A percentile compares a stretch with the other conserved stretches of the same genome.
Conservation (phyloP, 257 asterid genomes). For the Primulina eburnea region DNA sequence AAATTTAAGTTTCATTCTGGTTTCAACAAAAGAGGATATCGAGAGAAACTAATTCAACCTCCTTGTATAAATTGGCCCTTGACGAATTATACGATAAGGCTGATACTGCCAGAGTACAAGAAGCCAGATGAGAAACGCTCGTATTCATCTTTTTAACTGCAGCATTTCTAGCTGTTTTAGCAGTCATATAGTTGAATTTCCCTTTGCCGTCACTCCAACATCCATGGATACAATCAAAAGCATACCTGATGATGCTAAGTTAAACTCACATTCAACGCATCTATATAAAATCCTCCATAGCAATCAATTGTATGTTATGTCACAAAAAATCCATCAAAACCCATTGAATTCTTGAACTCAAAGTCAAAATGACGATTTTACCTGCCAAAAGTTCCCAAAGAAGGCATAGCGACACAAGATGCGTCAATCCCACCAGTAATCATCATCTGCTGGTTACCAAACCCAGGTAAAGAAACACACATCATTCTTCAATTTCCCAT, state of each 20-base stretch:
- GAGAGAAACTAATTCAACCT: slow-evolving; percentile 48
- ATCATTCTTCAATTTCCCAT: slow-evolving; percentile 35
- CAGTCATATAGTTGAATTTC: slow-evolving; percentile 36
- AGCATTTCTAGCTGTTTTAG: slow-evolving; percentile 41
- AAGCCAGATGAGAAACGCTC: slow-evolving; percentile 62
- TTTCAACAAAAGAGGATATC: slow-evolving; percentile 13
- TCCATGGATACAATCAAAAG: slow-evolving; percentile 54
- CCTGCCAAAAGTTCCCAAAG: slow-evolving; percentile 50
- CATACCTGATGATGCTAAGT: slow-evolving; percentile 67
- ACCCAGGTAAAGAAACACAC: slow-evolving; percentile 45
- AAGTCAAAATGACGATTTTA: slow-evolving; percentile 26
- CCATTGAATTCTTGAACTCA: slow-evolving; percentile 16
- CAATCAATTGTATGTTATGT: slow-evolving; percentile 18
- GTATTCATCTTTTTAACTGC: slow-evolving; percentile 50
- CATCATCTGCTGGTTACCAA: slow-evolving; percentile 36
- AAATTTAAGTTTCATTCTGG: neutral
- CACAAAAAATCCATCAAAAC: slow-evolving; percentile 17
- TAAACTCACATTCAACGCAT: slow-evolving; percentile 19
- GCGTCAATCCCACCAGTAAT: slow-evolving; percentile 29
- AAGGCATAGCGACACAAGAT: slow-evolving; percentile 38
- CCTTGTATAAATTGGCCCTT: slow-evolving; percentile 56
- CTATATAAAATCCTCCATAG: slow-evolving; percentile 24
- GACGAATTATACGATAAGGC: slow-evolving; percentile 46
- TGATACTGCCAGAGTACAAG: slow-evolving; percentile 53
- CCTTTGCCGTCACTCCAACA: slow-evolving; percentile 56